Base-by-base conservation (phyloP, 2,329 filamentous ascomycete genomes). In the Microdochium paspali region DNA sequence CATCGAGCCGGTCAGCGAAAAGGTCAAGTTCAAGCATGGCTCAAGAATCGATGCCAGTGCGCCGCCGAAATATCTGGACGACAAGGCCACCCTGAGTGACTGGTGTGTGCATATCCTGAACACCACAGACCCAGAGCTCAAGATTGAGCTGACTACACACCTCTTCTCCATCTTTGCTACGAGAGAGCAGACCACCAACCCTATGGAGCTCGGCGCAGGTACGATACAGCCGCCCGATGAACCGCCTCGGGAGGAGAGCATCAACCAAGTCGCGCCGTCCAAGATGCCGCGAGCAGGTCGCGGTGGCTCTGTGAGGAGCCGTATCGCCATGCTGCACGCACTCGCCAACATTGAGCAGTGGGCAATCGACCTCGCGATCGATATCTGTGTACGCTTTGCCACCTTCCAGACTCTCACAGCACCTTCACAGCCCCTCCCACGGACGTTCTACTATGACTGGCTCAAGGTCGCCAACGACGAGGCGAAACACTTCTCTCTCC, bases 321-420 rank as follows among this genome's bases (percentile, higher is more conserved):
- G 69, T 23, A 67, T 72, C 42, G 61, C 66, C 18, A 72, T 72
- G 66, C 60, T 72, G 5, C 69, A 72, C 46, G 68, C 69, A 1
- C 55, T 72, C n/a, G 69, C 69, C 18, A 72, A 72, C 46, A 71
- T 72, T 23, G 69, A 72, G 54, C 61, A 70, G 23, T 72, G 69
- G 69, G 69, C 69, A 1, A 72, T 72, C 48, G 69, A 72, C 45
- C 60, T 72, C 3, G 69, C 69, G 10, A 66, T 72, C 24, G 69
- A 72, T 53, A 71, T 72, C 43, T 71, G 69, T 45, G 65, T 71
- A 20, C 61, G 69, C 21, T 72, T 72, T 47, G 66, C 68, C 13
- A 61, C 64, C 3, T 72, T 72, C 49, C 65, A 64, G 30, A 70
- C 69, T 2, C 53, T 58, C 3, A 48, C 51, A 6, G 44, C 49